phyloP scores from a whole-genome alignment of 306 rosid species.

The Begonia masoniana region DNA sequence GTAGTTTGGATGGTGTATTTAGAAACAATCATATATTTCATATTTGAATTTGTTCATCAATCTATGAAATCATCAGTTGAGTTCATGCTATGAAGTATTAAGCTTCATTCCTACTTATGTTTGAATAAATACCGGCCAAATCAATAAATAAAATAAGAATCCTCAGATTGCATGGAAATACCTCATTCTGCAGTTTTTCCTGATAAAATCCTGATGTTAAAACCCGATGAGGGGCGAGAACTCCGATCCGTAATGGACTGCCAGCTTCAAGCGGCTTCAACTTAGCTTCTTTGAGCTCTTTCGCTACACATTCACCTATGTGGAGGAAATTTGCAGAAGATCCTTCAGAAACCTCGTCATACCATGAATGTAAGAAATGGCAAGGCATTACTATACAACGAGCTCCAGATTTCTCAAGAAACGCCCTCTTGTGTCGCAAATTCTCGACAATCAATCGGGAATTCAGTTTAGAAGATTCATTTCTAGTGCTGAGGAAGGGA shows the following conservation, averaged over 20 bases:
- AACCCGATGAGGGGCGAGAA: slow-evolving; percentile 53
- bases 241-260: slow-evolving; percentile 56
- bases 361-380: slow-evolving; percentile 70
- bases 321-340: slow-evolving; percentile 63
- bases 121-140: no score
- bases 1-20: no score
- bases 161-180: slow-evolving; percentile 12
- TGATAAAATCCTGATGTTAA: slow-evolving; percentile 61
- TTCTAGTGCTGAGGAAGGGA: slow-evolving; percentile 24
- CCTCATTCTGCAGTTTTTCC: slow-evolving; percentile 71
- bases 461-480: slow-evolving; percentile 21
- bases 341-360: slow-evolving; percentile 51
- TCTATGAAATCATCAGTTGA: no score
- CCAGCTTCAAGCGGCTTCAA: slow-evolving; percentile 80
- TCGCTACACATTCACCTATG: slow-evolving; percentile 64
- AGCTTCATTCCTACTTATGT: no score
- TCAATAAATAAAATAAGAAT: no score
- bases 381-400: slow-evolving; percentile 79
- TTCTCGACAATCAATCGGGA: slow-evolving; percentile 33
- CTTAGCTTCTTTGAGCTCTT: slow-evolving; percentile 79
- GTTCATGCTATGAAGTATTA: no score
- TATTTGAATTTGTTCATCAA: no score
- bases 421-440: slow-evolving; percentile 35
- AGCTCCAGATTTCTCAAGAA: slow-evolving; percentile 67
- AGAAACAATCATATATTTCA: no score